These are phyloP conservation scores for Primulina eburnea DNA, from an alignment of 257 asterid species.

Conservation along the genomic window DNA sequence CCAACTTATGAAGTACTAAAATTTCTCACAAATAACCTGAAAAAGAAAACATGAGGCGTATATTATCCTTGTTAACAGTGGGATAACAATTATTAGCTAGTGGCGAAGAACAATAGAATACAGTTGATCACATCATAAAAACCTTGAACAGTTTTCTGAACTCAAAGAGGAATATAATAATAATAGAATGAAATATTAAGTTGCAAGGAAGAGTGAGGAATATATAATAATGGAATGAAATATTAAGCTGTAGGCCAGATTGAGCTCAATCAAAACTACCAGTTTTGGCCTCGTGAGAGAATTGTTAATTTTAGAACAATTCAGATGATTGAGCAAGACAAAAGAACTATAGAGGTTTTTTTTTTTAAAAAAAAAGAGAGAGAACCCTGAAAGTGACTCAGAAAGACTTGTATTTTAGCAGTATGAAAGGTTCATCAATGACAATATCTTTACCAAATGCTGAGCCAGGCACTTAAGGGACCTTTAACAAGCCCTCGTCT, in stretches of 20 bases:
- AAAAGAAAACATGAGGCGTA: conserved; percentile 4
- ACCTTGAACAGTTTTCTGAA: neutral
- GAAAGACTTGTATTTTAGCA: neutral
- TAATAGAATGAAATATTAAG: too few relatives aligned
- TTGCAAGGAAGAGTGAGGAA: too few relatives aligned
- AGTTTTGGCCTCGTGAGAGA: neutral
- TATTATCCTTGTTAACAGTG: neutral
- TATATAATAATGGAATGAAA: neutral
- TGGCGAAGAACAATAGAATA: neutral
- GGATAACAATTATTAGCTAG: neutral
- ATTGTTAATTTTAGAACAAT: neutral
- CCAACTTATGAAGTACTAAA: neutral
- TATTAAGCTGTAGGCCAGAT: neutral
- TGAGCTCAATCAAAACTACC: neutral
- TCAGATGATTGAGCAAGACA: conserved; percentile 3
- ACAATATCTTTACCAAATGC: neutral
- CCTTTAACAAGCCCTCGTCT: neutral
- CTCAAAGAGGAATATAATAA: neutral
- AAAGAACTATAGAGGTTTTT: neutral
- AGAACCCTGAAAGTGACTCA: neutral
- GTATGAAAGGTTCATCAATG: conserved; percentile 3
- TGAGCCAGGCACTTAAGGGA: neutral
- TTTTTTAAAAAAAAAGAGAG: too few relatives aligned
- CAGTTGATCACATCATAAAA: neutral
- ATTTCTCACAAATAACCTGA: conserved; percentile 7